A percentile compares a stretch with the other conserved stretches of the same genome.
Evolutionary conservation across 352 stramenopile species (phyloP).

Genomic region (Pythium brachiatum): DNA sequence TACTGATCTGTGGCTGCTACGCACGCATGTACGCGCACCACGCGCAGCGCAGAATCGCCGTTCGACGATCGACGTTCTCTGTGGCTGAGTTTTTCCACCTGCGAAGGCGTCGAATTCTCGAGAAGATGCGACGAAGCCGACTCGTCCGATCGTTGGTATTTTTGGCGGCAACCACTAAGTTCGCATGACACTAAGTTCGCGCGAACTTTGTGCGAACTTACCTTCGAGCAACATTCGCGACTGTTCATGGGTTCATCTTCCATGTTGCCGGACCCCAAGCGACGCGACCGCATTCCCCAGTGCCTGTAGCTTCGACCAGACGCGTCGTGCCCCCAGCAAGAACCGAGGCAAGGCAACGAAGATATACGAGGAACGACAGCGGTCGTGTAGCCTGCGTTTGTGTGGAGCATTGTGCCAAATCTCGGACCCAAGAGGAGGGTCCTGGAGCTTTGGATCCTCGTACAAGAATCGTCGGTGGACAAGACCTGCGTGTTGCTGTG

Average conservation of each 20-base stretch:
- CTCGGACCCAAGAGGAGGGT: background rate
- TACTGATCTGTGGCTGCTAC: background rate
- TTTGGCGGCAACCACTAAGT: slow-evolving; percentile 13
- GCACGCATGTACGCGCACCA: background rate
- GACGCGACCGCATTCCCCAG: slow-evolving; percentile 3
- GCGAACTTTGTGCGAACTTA: slow-evolving; percentile 10
- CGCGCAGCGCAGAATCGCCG: background rate
- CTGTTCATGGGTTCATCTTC: slow-evolving; percentile 24
- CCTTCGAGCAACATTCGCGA: slow-evolving; percentile 21
- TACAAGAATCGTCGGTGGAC: background rate
- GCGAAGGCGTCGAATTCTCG: slow-evolving; percentile 4
- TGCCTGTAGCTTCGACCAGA: background rate
- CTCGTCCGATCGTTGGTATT: background rate
- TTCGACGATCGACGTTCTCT: background rate
- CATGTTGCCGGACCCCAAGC: slow-evolving; percentile 3
- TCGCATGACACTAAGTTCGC: slow-evolving; percentile 9
- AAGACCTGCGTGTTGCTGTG: background rate
- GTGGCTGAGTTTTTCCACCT: background rate
- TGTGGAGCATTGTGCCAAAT: background rate
- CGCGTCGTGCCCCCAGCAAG: background rate
- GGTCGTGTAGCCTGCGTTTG: background rate
- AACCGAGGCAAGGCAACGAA: background rate
- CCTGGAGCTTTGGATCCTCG: background rate
- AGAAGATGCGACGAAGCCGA: slow-evolving; percentile 7
- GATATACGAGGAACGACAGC: too few relatives aligned